Conservation (phyloP, 2,329 filamentous ascomycete genomes). For the Cladosporium oxysporum region DNA sequence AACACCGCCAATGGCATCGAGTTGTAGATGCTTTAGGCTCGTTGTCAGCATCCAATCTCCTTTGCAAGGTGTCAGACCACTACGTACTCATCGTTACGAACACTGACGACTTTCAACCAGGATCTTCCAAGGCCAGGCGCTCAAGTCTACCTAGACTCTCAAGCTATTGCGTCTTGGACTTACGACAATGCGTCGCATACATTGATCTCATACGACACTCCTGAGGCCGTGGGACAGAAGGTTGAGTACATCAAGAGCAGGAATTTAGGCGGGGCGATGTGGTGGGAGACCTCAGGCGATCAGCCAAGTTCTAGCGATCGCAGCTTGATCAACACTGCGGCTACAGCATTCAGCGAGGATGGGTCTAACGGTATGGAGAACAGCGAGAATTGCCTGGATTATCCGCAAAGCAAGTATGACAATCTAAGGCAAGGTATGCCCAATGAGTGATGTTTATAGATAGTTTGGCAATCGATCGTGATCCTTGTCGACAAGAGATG, state of each 20-base stretch:
- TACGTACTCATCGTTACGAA: not conserved
- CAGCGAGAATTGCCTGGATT: too few species aligned
- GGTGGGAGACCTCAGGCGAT: constrained; percentile 89
- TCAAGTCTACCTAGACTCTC: constrained; percentile 63
- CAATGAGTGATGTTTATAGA: too few species aligned
- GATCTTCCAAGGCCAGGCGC: constrained; percentile 70
- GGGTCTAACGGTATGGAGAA: too few species aligned
- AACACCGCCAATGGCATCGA: too few species aligned
- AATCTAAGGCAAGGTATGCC: too few species aligned
- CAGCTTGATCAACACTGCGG: constrained; percentile 61
- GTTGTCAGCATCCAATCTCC: too few species aligned
- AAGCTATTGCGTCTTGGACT: constrained; percentile 72
- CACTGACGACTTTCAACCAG: constrained; percentile 26
- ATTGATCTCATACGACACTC: constrained; percentile 77
- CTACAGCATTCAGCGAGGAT: constrained; percentile 18
- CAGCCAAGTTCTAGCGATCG: constrained; percentile 53
- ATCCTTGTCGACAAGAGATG: too few species aligned
- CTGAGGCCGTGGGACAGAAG: constrained; percentile 67
- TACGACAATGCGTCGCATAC: constrained; percentile 65
- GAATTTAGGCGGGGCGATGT: constrained; percentile 87
- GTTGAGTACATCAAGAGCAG: constrained; percentile 67
- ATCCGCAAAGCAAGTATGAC: too few species aligned
- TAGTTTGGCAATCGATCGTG: too few species aligned
- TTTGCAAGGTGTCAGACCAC: not conserved
- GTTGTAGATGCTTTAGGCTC: too few species aligned